Percentiles rank a stretch among this genome's conserved stretches.
phyloP scores from a whole-genome alignment of 1,139 yeast species.

The Candida sp. region DNA sequence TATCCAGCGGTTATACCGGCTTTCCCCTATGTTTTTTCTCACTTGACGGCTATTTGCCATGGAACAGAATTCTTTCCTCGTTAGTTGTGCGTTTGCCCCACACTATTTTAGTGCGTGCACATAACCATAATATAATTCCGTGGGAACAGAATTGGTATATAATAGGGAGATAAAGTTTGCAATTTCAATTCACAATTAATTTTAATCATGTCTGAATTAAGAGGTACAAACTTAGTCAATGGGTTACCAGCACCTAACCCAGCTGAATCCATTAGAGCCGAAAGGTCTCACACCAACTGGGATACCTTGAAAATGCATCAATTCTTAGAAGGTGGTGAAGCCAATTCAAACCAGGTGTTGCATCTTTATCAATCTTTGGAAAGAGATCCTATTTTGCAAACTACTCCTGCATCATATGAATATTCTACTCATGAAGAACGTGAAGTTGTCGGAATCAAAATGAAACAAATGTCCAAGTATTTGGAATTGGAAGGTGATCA shows the following conservation, averaged over 20 bases:
- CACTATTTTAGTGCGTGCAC: not conserved
- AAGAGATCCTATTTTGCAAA: constrained; percentile 39
- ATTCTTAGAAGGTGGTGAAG: constrained; percentile 38
- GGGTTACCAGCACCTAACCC: constrained; percentile 32
- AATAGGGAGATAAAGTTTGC: not conserved
- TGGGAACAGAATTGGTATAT: not conserved
- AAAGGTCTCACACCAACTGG: constrained; percentile 27
- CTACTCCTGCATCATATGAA: constrained; percentile 34
- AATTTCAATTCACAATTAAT: constrained; percentile 1
- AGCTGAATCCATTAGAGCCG: constrained; percentile 24
- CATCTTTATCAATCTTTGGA: constrained; percentile 36
- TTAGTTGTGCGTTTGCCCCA: not conserved
- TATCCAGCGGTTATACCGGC: too few relatives aligned
- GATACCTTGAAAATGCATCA: constrained; percentile 35
- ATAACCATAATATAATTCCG: not conserved
- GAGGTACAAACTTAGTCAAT: constrained; percentile 2
- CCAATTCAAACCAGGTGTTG: constrained; percentile 27
- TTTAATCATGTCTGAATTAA: not conserved
- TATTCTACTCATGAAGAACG: constrained; percentile 33
- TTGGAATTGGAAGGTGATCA: constrained; percentile 34
- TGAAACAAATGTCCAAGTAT: constrained; percentile 35
- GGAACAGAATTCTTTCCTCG: too few relatives aligned
- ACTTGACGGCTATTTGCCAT: too few relatives aligned
- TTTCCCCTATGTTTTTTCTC: too few relatives aligned
- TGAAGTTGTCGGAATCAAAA: constrained; percentile 32